Base-by-base conservation (phyloP, 257 asterid genomes). In the Thymus mandschuricus region DNA sequence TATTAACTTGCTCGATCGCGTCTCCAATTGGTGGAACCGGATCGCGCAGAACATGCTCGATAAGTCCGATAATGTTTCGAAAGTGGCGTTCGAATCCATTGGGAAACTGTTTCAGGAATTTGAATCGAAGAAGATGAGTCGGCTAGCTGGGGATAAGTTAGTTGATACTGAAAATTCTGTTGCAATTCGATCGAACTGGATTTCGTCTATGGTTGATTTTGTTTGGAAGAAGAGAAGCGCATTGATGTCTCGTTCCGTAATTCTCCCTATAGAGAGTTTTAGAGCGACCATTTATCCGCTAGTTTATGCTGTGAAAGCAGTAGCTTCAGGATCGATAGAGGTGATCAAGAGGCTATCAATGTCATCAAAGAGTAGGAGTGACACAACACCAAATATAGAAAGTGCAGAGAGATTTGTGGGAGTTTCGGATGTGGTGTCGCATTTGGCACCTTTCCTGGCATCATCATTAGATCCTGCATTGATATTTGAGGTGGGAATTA, bases 401-500 rank as follows among this genome's bases (percentile, higher is more conserved):
- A 87, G 65, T 75, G 90, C 91, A 5, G 96, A 92, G 88, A 88
- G 87, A 68, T 83, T 90, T 75, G 89, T 90, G 60, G 98, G 97
- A 75, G 98, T 86, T 15, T 92, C 98, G 1, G 98, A 92, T 75
- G 92, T 90, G 70, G 95, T 87, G 28, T 88, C 97, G 9, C 97
- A 88, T 85, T 84, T 92, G 80, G 98, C 97, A 1, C 97, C 97
- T 4, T 92, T 92, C 79, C 74, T 92, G 75, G 86, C 93, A 27
- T 92, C 98, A 38, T 92, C 98, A 1, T 68, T 92, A 84, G 97
- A 90, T 79, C 96, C 98, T 44, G 92, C 98, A 0, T 81, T 90
- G 87, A 92, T 90, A 76, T 92, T 84, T 73, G 98, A 92, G 82
- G 98, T 92, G 80, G 98, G 95, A 70, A 92, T 88, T 79, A 92